Base-by-base conservation (phyloP, 2,329 filamentous ascomycete species). In the Remersonia thermophila region DNA sequence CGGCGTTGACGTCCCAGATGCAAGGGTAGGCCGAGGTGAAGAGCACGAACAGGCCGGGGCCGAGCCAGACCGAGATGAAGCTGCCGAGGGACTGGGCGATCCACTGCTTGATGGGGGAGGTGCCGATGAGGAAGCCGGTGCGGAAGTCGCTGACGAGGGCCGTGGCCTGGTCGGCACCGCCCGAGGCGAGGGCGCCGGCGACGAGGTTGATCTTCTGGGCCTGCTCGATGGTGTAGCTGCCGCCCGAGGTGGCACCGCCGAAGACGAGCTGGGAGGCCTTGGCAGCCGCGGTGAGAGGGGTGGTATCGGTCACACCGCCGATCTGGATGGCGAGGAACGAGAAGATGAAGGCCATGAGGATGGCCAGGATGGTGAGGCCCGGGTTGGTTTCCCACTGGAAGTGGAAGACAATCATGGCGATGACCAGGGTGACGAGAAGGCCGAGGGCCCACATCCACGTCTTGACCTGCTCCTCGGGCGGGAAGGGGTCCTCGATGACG, bases 261-360 rank as follows among this genome's bases (percentile, higher is more conserved):
- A 78, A 74, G 37, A 82, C 66, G 38, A 81, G 70, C 59, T 81
- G 77, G 2, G 74, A 77, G 4, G 77, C 77, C 57, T 81, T 82
- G 45, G 75, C 68, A 0, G 73, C 73, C 3, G 77, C 74, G 3
- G 77, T 80, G 2, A 81, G 60, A 0, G 77, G 77, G 0, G 76
- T 75, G 46, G 69, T 69, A 46, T 77, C 72, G 12, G 66, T 73
- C n/a, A 69, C 66, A 39, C 66, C 73, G 20, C 67, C 66, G 50
- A 71, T 73, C 51, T 77, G 71, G 43, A 76, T 71, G 32, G 69
- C 71, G 16, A 77, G 58, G 59, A 76, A 72, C 30, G 69, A 68
- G 56, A 77, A 77, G 48, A 77, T 59, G 59, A 77, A 71, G 37
- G 68, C 67, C 27, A 77, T 59, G 42, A 76, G 50, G 42, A 69